Base-by-base conservation (phyloP, 139 green algal genomes). In the Asterochloris erici region DNA sequence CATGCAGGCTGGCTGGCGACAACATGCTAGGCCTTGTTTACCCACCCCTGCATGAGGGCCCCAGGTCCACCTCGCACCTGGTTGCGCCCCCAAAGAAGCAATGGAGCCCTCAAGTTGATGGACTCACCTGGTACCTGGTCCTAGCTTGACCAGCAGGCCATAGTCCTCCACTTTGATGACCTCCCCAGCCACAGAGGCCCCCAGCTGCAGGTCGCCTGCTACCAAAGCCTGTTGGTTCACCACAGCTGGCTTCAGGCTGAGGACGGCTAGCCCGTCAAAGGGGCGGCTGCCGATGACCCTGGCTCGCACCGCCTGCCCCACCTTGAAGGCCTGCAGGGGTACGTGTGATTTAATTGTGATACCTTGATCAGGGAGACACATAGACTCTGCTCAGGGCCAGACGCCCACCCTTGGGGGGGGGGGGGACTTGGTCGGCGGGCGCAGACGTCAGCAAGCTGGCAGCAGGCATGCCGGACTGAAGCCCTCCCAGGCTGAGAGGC, bases 251-350 rank as follows among this genome's bases (percentile, higher is more conserved):
- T 93, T 93, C 21, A 93, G 80, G 28, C 77, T 90, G 66, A 96
- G 83, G 17, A 86, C 88, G 0, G 91, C 91, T 77, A 99, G 84
- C 17, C 88, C 91, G 78, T 99, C 96, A 79, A 98, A 88, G 26
- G 92, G 89, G 27, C 96, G 90, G 79, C 92, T 91, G 0, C 93
- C 95, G 29, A 98, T 94, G 23, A 98, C 93, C 0, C 95, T 86
- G 9, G 83, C 91, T 14, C 62, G 63, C n/a, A 96, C 83, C 29
- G 75, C 69, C 82, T 90, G 82, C 11, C 94, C 95, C 21, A 78
- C 38, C 74, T 71, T 85, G 75, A 64, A 81, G 2, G 74, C 81
- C 88, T 87, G 69, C 73, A 74, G 47, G 86, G 12, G 27, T 82
- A 28, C 76, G 11, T 73, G 11, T n/a, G 21, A 13, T 69, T 29